phyloP scores from a whole-genome alignment of 2,329 filamentous ascomycete genomes.

The Lachnellula hyalina region DNA sequence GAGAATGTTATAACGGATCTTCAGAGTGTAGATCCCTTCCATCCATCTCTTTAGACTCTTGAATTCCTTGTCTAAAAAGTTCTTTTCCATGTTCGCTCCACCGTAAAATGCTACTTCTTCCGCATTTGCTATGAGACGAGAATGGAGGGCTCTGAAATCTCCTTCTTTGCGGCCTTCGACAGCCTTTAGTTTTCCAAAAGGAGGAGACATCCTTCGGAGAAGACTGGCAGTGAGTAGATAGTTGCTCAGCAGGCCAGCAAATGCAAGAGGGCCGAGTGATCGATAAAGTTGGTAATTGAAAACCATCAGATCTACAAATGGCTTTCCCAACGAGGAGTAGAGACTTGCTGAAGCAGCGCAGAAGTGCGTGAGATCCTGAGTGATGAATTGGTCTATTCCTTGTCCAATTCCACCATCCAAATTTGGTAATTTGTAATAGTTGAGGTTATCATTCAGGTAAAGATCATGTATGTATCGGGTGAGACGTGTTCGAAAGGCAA shows the following conservation, averaged over 20 bases:
- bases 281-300: constrained; percentile 98
- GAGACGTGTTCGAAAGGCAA: constrained; percentile 90
- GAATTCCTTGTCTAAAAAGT: constrained; percentile 87
- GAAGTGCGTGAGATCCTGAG: constrained; percentile 92
- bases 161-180: constrained; percentile 94
- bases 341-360: constrained; percentile 87
- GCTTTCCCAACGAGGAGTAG: constrained; percentile 96
- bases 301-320: constrained; percentile 91
- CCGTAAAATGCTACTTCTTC: constrained; percentile 98
- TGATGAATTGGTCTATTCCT: constrained; percentile 94
- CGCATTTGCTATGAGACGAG: constrained; percentile 89
- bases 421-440: constrained; percentile 94
- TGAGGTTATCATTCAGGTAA: constrained; percentile 89
- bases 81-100: constrained; percentile 89
- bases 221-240: constrained; percentile 94
- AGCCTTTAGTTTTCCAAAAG: constrained; percentile 94
- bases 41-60: constrained; percentile 92
- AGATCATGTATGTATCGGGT: constrained; percentile 97
- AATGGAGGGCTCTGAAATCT: constrained; percentile 87
- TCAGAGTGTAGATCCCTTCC: constrained; percentile 96
- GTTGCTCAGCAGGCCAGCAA: constrained; percentile 81
- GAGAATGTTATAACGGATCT: constrained; percentile 97
- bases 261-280: constrained; percentile 80
- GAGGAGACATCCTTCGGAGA: constrained; percentile 80
- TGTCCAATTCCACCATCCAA: constrained; percentile 89